Evolutionary conservation across 2,329 filamentous ascomycete genomes (phyloP), one percentile per base, ranked within the genome.

Genomic region (Myriangium duriaei): DNA sequence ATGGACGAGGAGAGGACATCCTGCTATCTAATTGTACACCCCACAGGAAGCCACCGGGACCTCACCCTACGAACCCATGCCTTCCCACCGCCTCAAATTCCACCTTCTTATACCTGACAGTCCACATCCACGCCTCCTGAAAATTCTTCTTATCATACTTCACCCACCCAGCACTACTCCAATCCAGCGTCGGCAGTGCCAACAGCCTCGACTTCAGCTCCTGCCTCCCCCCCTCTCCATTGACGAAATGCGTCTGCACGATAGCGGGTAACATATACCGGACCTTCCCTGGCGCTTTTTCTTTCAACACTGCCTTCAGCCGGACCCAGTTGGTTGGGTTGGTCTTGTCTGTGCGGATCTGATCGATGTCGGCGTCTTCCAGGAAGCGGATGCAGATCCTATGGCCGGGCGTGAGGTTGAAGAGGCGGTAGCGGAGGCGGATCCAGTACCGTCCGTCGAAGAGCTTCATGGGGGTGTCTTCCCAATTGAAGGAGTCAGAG

Each of bases 401-500:
- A 15, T 48, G 43, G 2, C 44, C 33, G 2, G 49, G 49, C 4
- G 47, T 34, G 19, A 40, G 12, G 14, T 39, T 37, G 21, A 32
- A 40, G 7, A 15, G 34, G 14, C 19, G 39, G 12, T 66, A 58
- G 17, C 52, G 48, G 9, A 74, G 39, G 2, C 59, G 61, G 34
- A 76, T 58, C 72, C 72, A 76, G 51, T 61, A 74, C 13, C 72
- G 61, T 32, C 64, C 60, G 47, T 75, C 71, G 60, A 69, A 75
- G 11, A 76, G 58, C 4, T 56, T 54, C 53, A 58, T 68, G 9
- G 32, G 36, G 12, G 40, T 47, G 42, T 37, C 45, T 31, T 14
- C 18, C 17, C 16, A 21, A 15, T 39, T 21, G 12, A 36, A 29
- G 3, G 41, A 43, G 13, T 29, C 32, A 14, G 18, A 13, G 13